Conservation (phyloP, 2,329 filamentous ascomycete species). For the Aspergillus transmontanensis region DNA sequence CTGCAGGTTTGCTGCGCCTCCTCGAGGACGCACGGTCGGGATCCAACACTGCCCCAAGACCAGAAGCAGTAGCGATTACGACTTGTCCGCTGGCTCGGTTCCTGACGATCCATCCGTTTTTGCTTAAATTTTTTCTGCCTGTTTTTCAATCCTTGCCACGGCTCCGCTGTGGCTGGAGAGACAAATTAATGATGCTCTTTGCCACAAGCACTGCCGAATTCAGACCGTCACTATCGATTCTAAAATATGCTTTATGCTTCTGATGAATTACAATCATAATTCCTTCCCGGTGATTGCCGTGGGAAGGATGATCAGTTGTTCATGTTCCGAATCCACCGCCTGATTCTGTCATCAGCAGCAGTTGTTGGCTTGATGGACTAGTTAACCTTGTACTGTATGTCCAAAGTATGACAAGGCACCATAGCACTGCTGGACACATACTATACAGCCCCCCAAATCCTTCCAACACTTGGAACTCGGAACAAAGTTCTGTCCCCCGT, state of each 20-base stretch:
- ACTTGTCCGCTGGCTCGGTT: constrained; percentile 1
- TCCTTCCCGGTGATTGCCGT: neutral
- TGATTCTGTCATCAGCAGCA: neutral
- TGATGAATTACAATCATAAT: neutral
- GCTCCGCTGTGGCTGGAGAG: constrained; percentile 1
- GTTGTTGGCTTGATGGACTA: neutral
- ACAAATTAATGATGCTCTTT: neutral
- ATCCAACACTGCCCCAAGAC: neutral
- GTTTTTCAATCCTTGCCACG: constrained; percentile 1
- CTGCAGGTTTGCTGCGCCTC: neutral
- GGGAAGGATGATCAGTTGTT: neutral
- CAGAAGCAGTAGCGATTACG: neutral
- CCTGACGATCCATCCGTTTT: constrained; percentile 7
- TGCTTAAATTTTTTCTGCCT: neutral
- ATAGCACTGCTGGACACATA: neutral
- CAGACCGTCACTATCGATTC: neutral
- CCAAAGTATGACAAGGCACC: neutral
- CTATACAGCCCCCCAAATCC: neutral
- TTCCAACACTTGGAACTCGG: neutral
- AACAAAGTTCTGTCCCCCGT: neutral
- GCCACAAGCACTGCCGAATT: neutral
- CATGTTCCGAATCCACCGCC: neutral
- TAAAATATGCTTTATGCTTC: neutral
- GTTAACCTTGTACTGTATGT: neutral
- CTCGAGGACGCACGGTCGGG: neutral